phyloP scores from a whole-genome alignment of 2,329 filamentous ascomycete species.

The Clarireedia sp. region DNA sequence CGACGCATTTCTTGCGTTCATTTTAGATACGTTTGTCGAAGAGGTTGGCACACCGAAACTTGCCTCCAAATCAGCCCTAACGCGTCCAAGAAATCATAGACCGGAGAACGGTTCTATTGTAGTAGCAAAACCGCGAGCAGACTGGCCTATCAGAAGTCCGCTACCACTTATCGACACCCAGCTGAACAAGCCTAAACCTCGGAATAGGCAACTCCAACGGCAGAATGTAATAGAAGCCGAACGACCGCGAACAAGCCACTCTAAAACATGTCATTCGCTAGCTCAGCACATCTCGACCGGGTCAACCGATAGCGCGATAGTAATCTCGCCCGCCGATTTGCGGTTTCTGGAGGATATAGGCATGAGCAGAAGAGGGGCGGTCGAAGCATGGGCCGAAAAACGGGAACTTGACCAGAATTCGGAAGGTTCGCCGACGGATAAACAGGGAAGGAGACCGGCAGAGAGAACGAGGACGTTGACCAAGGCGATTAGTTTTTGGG shows the following conservation, averaged over 20 bases:
- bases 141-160: not conserved
- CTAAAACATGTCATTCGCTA: not conserved
- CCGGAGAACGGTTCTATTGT: not conserved
- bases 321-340: not conserved
- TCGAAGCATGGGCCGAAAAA: not conserved
- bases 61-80: not conserved
- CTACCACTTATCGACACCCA: not conserved
- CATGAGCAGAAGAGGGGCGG: not conserved
- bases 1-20: slow-evolving; percentile 59
- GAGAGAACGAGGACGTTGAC: slow-evolving; percentile 2
- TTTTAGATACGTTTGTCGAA: slow-evolving; percentile 41
- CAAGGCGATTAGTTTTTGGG: slow-evolving; percentile 8
- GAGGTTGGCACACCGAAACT: not conserved
- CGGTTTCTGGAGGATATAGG: not conserved
- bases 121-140: not conserved
- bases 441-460: slow-evolving; percentile 4
- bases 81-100: not conserved
- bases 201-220: not conserved
- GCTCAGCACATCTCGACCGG: slow-evolving; percentile 3
- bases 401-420: not conserved
- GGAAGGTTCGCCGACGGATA: not conserved
- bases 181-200: not conserved
- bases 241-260: slow-evolving; percentile 2
- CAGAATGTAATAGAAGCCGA: not conserved
- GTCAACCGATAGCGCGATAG: slow-evolving; percentile 8